Evolutionary conservation across 805 yeast species (phyloP), one percentile per base, ranked within the genome.

Genomic region (Saccharomycopsis synnaedendra): DNA sequence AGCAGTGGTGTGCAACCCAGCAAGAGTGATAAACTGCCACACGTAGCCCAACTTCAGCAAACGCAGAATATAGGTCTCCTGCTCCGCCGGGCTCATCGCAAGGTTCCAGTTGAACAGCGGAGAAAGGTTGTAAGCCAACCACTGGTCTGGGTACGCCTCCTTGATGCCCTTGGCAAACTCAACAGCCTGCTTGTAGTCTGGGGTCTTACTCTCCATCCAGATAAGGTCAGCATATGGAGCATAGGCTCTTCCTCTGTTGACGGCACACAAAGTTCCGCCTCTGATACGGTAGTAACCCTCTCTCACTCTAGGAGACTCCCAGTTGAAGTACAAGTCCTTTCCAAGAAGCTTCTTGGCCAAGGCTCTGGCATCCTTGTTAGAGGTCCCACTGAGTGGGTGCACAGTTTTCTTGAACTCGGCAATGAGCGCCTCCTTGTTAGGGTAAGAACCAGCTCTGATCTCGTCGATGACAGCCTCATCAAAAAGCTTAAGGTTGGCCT

Each of bases 61-160:
- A 64, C 95, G 79, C 63, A 76, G 68, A 65, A 90, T 90, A 68
- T 87, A 90, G 43, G 96, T 84, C 65, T 82, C 84, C 71, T 89
- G 96, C 61, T 90, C 96, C 43, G 74, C 74, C 30, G 82, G 70
- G 46, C 82, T 69, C 96, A 90, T 86, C 47, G 97, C 96, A 55
- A 80, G 79, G 65, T 87, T 86, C 97, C 97, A 90, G 78, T 90
- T 90, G 80, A 90, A 90, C 5, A 96, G 86, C 56, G 97, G 97
- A 32, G 96, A 87, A 66, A 90, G 74, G 75, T 90, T 90, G 74
- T 90, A 90, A 46, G 97, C 94, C 57, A 90, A 75, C 97, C 97
- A 89, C 69, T 90, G 89, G 56, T 85, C 75, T 57, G 97, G 97
- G 68, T 65, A 84, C 51, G 71, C 72, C 34, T 78, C 75, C 64